Conservation (phyloP, 345 rosid genomes). For the Sonneratia caseolaris region DNA sequence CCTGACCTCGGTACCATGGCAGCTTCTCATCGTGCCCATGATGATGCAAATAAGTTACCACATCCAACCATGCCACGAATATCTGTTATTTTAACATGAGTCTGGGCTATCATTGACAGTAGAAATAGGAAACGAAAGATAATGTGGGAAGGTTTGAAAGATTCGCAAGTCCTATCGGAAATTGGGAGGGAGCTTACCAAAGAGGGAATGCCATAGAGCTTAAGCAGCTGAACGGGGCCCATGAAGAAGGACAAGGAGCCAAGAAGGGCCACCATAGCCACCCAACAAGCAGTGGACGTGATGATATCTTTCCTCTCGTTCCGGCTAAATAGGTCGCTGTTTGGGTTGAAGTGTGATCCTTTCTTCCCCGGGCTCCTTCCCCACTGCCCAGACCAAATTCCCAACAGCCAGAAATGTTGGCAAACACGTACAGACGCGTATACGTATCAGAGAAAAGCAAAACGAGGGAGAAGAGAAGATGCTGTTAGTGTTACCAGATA, state of each 20-base stretch:
- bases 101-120: not conserved
- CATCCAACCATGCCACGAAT: conserved; percentile 75
- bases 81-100: conserved; percentile 23
- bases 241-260: conserved; percentile 32
- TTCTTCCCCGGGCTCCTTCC: conserved; percentile 77
- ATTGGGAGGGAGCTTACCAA: conserved; percentile 22
- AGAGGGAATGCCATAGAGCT: conserved; percentile 67
- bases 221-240: conserved; percentile 59
- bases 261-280: conserved; percentile 58
- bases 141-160: no score
- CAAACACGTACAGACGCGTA: not conserved
- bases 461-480: not conserved
- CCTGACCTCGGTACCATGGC: conserved; percentile 95
- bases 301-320: conserved; percentile 58
- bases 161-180: no score
- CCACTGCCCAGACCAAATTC: conserved; percentile 37
- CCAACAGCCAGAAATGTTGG: not conserved
- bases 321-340: conserved; percentile 63
- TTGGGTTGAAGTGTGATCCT: conserved; percentile 79
- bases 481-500: conserved; percentile 49
- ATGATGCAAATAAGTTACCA: conserved; percentile 83
- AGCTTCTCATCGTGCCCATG: conserved; percentile 80
- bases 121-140: conserved; percentile 1
- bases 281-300: conserved; percentile 74
- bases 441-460: not conserved